Conservation (phyloP, 83 land plant species). For the Thuja plicata region DNA sequence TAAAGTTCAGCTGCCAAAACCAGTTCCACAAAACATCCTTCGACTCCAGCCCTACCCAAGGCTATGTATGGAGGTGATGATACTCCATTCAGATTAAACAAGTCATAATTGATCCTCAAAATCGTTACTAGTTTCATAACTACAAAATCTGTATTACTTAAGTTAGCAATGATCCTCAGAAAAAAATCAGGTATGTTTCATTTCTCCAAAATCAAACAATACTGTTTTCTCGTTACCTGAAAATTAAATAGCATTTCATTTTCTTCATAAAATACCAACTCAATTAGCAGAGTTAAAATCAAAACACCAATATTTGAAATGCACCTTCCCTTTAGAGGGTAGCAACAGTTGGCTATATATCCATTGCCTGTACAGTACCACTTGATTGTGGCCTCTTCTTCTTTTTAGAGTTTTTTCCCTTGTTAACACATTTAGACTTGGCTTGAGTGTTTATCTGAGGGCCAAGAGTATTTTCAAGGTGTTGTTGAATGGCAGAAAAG, state of each 20-base stretch:
- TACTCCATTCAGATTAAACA: not conserved
- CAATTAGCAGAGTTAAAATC: not conserved
- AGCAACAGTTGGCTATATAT: not conserved
- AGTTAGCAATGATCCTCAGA: not conserved
- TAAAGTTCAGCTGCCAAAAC: not conserved
- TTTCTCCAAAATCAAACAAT: not conserved
- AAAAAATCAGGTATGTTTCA: not conserved
- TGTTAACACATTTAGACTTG: slow-evolving; percentile 9
- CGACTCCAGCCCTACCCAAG: not conserved
- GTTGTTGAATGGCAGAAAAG: slow-evolving; percentile 44
- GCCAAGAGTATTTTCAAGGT: slow-evolving; percentile 25
- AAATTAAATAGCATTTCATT: not conserved
- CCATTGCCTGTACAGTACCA: slow-evolving; percentile 3
- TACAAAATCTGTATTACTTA: not conserved
- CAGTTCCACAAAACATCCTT: not conserved
- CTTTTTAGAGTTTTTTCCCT: slow-evolving; percentile 5
- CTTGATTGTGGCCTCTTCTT: slow-evolving; percentile 3
- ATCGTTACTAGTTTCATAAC: not conserved
- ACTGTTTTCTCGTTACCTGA: not conserved
- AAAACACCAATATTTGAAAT: not conserved
- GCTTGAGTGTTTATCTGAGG: not conserved
- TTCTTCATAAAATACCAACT: not conserved
- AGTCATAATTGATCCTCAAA: not conserved
- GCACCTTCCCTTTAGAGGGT: not conserved
- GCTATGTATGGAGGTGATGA: not conserved